A percentile compares a stretch with the other conserved stretches of the same genome.
These are phyloP conservation scores for Punica granatum DNA, from an alignment of 345 rosid genomes.

Conservation along the genomic window DNA sequence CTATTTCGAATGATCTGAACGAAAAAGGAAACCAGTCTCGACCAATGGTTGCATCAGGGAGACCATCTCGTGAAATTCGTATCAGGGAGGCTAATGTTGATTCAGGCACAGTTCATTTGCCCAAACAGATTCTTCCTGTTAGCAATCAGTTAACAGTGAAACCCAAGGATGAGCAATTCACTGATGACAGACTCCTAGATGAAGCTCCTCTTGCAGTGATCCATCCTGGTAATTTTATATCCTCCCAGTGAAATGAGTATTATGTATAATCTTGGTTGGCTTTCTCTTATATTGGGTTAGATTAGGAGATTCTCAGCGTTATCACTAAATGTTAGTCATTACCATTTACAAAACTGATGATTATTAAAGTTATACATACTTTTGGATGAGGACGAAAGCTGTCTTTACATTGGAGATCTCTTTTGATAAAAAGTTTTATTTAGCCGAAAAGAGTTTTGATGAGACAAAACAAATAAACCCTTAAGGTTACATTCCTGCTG, in stretches of 20 bases:
- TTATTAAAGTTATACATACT: background rate
- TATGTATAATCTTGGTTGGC: background rate
- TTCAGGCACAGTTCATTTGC: constrained; percentile 1
- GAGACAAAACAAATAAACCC: too few relatives aligned
- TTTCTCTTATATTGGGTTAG: background rate
- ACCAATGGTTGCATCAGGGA: constrained; percentile 24
- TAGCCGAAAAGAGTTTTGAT: background rate
- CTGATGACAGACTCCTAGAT: constrained; percentile 30
- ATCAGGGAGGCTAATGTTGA: constrained; percentile 21
- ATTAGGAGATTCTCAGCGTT: background rate
- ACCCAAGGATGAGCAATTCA: constrained; percentile 53
- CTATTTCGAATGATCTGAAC: constrained; percentile 6
- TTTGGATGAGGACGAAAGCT: background rate
- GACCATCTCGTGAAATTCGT: constrained; percentile 21
- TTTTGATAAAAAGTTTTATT: background rate
- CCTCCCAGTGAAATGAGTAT: background rate
- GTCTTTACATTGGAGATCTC: background rate
- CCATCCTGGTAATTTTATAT: constrained; percentile 39
- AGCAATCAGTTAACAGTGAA: constrained; percentile 11
- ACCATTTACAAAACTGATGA: background rate
- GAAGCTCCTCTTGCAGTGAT: constrained; percentile 42
- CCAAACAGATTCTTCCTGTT: constrained; percentile 12
- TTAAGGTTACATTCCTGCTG: background rate
- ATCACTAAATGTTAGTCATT: background rate
- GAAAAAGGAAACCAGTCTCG: constrained; percentile 9